These are phyloP conservation scores for Pseudozyma sp. DNA, from an alignment of 1,284 basidiomycete species.

Conservation along the genomic window DNA sequence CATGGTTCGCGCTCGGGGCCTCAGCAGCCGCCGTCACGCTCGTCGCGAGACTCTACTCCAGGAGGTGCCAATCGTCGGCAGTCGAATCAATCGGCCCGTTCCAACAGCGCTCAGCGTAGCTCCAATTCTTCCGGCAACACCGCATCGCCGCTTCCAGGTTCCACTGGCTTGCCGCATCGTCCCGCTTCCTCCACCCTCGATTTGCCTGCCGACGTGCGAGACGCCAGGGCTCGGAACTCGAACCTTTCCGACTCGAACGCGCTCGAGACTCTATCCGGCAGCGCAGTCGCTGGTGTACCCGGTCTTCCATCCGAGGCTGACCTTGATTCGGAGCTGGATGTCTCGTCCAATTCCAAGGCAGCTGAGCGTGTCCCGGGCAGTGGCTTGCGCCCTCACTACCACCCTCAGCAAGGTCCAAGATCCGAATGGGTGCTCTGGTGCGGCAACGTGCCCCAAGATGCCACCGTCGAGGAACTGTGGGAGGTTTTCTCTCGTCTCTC, in stretches of 20 bases:
- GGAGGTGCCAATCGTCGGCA: constrained; percentile 22
- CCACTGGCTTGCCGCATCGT: constrained; percentile 18
- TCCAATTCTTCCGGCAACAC: constrained; percentile 31
- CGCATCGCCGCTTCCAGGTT: constrained; percentile 17
- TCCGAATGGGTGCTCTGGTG: constrained; percentile 97
- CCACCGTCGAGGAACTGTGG: constrained; percentile 88
- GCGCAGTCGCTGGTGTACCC: background rate
- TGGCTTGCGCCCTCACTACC: constrained; percentile 44
- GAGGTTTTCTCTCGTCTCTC: constrained; percentile 75
- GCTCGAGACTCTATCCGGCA: background rate
- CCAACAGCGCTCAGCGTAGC: constrained; percentile 11
- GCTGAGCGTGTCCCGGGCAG: constrained; percentile 39
- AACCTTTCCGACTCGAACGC: constrained; percentile 6
- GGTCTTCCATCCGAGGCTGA: constrained; percentile 10
- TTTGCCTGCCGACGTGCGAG: background rate
- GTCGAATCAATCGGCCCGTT: constrained; percentile 19
- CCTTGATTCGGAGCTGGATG: constrained; percentile 7
- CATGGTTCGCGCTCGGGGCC: constrained; percentile 15
- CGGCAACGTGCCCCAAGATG: constrained; percentile 85
- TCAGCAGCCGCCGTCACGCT: constrained; percentile 3
- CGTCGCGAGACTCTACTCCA: constrained; percentile 5
- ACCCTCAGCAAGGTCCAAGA: constrained; percentile 71
- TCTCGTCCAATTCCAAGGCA: constrained; percentile 6
- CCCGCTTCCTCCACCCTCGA: constrained; percentile 7
- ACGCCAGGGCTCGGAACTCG: background rate